Base-by-base conservation (phyloP, 176 grass and related monocot species). In the Eremochloa ophiuroides region DNA sequence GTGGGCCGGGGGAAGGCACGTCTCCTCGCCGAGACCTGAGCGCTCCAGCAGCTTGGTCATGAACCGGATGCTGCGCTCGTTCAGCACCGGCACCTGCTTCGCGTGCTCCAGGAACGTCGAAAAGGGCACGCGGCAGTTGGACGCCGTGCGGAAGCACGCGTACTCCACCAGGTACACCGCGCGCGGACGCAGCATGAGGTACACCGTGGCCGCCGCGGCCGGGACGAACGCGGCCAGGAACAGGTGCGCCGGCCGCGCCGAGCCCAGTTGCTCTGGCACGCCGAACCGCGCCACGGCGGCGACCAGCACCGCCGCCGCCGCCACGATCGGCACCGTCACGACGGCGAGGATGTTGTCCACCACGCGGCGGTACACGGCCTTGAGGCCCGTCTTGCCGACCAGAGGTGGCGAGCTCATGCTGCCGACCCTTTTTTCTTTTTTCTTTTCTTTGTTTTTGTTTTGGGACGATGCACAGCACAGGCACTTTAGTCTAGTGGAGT, bases 21-120 rank as follows among this genome's bases (percentile, higher is more conserved):
- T 93, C 84, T 93, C 91, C 77, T 93, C 90, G 12, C 90, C 88
- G 37, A 91, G 74, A 7, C 90, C 90, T 0, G 83, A 86, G 0
- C 86, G 74, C 65, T 86, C 84, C 0, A 93, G 75, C 17, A 93
- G 85, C 48, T 73, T 71, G 4, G 88, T 63, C 81, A 83, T 83
- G 91, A 93, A 93, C 39, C 72, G 56, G 76, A 82, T 38, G 85
- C 73, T 77, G 79, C 79, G 79, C 16, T 89, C 83, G 81, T 84
- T 31, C 26, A 91, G 79, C 31, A 40, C 51, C 0, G 81, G 76
- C n/a, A 87, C 5, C 3, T 77, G 86, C 40, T 60, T 75, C 0
- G 64, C 86, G 83, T 88, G 86, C 90, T 88, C 90, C 0, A 88
- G 44, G 83, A 85, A 85, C 11, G 73, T 75, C 9, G 83, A 35